Evolutionary conservation across 257 asterid genomes (phyloP).

Genomic region (Euphrasia confusa): DNA sequence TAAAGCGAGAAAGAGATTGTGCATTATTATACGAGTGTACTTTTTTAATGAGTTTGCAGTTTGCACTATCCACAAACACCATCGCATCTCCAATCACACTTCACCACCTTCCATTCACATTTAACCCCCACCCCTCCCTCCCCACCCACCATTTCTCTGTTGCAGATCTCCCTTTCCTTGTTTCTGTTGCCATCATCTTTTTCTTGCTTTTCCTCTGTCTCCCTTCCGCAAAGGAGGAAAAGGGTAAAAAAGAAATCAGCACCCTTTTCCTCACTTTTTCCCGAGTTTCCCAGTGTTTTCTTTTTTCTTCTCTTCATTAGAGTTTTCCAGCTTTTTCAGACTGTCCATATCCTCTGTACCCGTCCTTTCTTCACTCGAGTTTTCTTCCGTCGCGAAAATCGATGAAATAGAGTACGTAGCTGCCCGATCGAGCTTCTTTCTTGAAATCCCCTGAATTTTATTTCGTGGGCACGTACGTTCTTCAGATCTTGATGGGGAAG

Average conservation of each 20-base stretch:
- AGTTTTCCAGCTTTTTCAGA: constrained; percentile 36
- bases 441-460: not conserved
- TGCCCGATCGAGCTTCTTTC: not conserved
- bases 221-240: constrained; percentile 32
- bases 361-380: constrained; percentile 7
- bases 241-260: constrained; percentile 37
- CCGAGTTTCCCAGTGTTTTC: constrained; percentile 23
- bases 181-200: constrained; percentile 27
- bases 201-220: constrained; percentile 29
- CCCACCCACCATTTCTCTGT: constrained; percentile 20
- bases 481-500: constrained; percentile 41
- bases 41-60: constrained; percentile 10
- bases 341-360: not conserved
- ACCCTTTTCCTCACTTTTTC: constrained; percentile 36
- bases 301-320: not conserved
- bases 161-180: constrained; percentile 32
- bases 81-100: constrained; percentile 71
- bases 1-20: no score
- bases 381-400: not conserved
- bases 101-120: constrained; percentile 42
- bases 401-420: not conserved
- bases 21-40: no score
- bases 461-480: constrained; percentile 8
- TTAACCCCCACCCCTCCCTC: not conserved
- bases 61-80: constrained; percentile 74